Evolutionary conservation across 441 rosid species (phyloP).

Genomic region (Pelargonium cotyledonis): DNA sequence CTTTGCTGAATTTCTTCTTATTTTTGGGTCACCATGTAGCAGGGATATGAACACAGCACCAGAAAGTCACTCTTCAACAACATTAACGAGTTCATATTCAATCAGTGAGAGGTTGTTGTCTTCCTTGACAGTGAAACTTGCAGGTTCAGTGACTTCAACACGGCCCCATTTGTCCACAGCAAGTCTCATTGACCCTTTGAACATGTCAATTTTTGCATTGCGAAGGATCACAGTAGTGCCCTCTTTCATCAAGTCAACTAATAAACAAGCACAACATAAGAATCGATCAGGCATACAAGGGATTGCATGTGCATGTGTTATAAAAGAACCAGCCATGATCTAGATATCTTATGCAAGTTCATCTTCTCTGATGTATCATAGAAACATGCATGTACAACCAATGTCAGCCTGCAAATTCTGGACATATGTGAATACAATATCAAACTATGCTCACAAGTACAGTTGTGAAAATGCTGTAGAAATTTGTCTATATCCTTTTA

Average conservation of each 20-base stretch:
- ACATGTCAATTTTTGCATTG: background rate
- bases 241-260: constrained; percentile 3
- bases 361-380: no score
- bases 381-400: no score
- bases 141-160: background rate
- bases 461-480: no score
- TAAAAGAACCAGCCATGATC: no score
- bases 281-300: background rate
- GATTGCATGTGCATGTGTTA: no score
- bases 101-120: constrained; percentile 1
- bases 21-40: background rate
- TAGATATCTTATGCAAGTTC: no score
- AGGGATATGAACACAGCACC: background rate
- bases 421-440: no score
- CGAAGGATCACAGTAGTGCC: background rate
- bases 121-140: background rate
- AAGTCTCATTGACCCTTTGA: background rate
- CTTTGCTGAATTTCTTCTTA: background rate
- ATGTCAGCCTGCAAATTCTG: no score
- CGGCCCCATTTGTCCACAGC: background rate
- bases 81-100: background rate
- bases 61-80: background rate
- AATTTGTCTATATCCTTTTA: no score
- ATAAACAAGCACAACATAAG: background rate
- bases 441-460: no score